Evolutionary conservation across 345 rosid genomes (phyloP), one percentile per base, ranked within the genome.

Genomic region (Barbarea vulgaris): DNA sequence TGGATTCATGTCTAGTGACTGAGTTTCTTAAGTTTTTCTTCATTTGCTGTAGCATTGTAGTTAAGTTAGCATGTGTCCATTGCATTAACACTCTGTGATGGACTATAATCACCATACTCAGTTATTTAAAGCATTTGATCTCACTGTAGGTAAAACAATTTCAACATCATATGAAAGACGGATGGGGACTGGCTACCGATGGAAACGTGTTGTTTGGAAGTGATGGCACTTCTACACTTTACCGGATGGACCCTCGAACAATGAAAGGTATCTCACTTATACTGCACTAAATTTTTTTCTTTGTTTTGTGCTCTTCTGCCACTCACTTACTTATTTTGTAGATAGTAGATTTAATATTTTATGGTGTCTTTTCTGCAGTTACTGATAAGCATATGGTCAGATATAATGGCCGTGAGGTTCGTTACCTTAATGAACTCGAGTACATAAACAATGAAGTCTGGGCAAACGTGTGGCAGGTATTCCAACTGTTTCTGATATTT

Each of bases 141-240:
- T 47, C 74, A 8, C n/a, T 84, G 84, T 89, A 96, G 99, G 74
- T 87, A 48, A 70, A 75, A 51, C 52, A 77, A 79, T 93, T 91
- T 82, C 83, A 78, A 59, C 97, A 96, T 82, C 76, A 82, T 75
- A 96, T 96, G 98, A 48, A 84, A 54, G 99, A 96, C 84, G 99
- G 98, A 14, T 96, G 99, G 97, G 98, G 99, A 56, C 85, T 93
- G 50, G 93, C 98, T 67, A 89, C 93, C 25, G 96, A 96, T 81
- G 98, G 99, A 24, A 77, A 91, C 69, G 75, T 85, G 66, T 65
- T 96, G 72, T 89, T 88, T 70, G 97, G 99, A 75, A 92, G 88
- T 66, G 97, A 96, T 80, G 99, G 98, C 66, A 84, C 89, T 72
- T 93, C 99, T 66, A 81, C 86, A 19, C 80, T 96, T 54, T 96